Conservation (phyloP, 208 protist species). For the Jaenimonas drosophilae region DNA sequence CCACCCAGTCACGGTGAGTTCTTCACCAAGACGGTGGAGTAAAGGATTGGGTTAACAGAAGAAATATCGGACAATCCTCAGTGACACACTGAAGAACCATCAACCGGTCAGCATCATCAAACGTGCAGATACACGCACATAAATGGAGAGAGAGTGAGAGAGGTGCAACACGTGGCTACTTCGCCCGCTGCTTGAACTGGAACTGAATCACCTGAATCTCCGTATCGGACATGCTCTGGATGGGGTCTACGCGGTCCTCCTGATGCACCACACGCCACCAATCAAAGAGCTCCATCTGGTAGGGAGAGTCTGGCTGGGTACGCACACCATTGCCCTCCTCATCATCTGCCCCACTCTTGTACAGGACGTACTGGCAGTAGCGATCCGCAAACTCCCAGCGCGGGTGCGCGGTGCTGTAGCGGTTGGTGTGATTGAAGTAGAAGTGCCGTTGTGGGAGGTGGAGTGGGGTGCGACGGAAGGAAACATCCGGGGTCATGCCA, state of each 20-base stretch:
- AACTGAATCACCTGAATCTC: constrained; percentile 74
- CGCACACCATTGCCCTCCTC: constrained; percentile 21
- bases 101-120: too few species aligned
- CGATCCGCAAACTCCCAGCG: constrained; percentile 72
- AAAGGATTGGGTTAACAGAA: too few species aligned
- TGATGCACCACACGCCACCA: constrained; percentile 52
- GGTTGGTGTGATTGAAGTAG: constrained; percentile 56
- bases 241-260: too few species aligned
- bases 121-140: too few species aligned
- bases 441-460: constrained; percentile 31
- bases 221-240: constrained; percentile 61
- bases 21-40: too few species aligned
- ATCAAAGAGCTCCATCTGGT: constrained; percentile 45
- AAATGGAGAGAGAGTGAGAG: too few species aligned
- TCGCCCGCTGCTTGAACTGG: constrained; percentile 14
- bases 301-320: constrained; percentile 14
- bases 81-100: too few species aligned
- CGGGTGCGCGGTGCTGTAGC: constrained; percentile 46
- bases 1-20: too few species aligned
- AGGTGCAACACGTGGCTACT: neutral
- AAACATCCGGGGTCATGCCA: constrained; percentile 12
- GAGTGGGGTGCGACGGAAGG: constrained; percentile 35
- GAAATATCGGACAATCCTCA: too few species aligned
- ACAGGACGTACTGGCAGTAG: constrained; percentile 78
- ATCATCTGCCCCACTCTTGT: constrained; percentile 46